A percentile compares a stretch with the other conserved stretches of the same genome.
phyloP scores from a whole-genome alignment of 768 basidiomycete species.

The Macrolepiota albuminosa region DNA sequence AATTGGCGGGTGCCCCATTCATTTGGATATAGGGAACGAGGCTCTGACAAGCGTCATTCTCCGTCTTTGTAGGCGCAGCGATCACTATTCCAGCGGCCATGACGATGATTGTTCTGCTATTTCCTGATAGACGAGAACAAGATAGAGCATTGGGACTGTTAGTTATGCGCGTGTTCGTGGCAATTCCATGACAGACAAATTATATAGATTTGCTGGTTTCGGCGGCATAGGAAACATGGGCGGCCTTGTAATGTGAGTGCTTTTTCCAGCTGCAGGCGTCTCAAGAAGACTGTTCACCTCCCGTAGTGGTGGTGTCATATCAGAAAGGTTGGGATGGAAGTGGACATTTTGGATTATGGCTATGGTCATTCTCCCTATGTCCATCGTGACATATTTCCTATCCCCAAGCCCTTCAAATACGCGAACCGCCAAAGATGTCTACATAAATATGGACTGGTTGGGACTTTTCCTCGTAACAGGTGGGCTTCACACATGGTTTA shows the following conservation, averaged over 20 bases:
- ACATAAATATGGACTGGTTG: slow-evolving; percentile 5
- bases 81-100: slow-evolving; percentile 43
- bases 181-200: slow-evolving; percentile 12
- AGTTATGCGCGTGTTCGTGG: not conserved
- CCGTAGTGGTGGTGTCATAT: slow-evolving; percentile 34
- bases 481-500: slow-evolving; percentile 25
- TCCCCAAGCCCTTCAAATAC: slow-evolving; percentile 6
- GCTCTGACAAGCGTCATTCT: not conserved
- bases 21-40: not conserved
- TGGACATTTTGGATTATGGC: slow-evolving; percentile 47
- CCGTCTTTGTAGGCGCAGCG: slow-evolving; percentile 7
- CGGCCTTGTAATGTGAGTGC: slow-evolving; percentile 11
- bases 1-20: slow-evolving; percentile 21
- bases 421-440: slow-evolving; percentile 19
- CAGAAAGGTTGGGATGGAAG: slow-evolving; percentile 30
- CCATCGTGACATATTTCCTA: slow-evolving; percentile 23
- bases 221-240: slow-evolving; percentile 33
- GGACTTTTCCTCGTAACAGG: slow-evolving; percentile 21
- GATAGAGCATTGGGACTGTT: slow-evolving; percentile 33
- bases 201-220: slow-evolving; percentile 36
- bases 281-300: not conserved
- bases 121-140: slow-evolving; percentile 40
- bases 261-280: not conserved
- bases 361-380: slow-evolving; percentile 30
- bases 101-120: slow-evolving; percentile 41